Evolutionary conservation across 2,329 filamentous ascomycete species (phyloP).

Genomic region (Pseudopithomyces chartarum): DNA sequence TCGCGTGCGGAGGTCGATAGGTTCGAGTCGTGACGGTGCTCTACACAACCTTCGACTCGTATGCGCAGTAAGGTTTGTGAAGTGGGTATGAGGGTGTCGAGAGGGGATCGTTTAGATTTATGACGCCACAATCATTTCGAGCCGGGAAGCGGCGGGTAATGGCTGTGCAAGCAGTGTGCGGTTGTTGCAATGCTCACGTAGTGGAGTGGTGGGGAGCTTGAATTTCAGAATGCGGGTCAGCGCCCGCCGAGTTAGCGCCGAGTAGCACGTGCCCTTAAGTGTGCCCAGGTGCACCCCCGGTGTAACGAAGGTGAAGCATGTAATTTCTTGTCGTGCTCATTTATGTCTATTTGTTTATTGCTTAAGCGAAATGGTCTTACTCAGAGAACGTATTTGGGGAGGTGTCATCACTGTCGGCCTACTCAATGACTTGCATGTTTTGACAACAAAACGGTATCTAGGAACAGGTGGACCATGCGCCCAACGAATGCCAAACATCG

Average conservation of each 20-base stretch:
- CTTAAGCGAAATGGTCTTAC: background rate
- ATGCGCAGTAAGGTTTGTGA: background rate
- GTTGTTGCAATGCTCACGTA: background rate
- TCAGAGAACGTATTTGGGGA: background rate
- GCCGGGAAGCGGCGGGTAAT: background rate
- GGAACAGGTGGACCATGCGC: too few species aligned
- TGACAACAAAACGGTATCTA: too few species aligned
- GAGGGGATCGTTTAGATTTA: background rate
- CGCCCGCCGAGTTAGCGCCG: slow-evolving; percentile 26
- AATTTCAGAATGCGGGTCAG: slow-evolving; percentile 31
- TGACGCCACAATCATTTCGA: slow-evolving; percentile 3
- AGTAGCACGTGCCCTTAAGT: slow-evolving; percentile 11
- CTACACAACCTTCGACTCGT: background rate
- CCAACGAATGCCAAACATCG: too few species aligned
- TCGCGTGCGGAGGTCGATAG: slow-evolving; percentile 8
- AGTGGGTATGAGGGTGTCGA: background rate
- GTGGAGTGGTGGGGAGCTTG: slow-evolving; percentile 34
- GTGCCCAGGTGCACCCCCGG: background rate
- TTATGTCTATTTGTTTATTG: background rate
- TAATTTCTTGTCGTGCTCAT: background rate
- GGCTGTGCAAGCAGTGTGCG: background rate
- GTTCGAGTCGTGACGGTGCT: slow-evolving; percentile 4
- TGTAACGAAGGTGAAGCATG: background rate
- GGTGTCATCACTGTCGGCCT: background rate
- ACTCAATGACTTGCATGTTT: too few species aligned